A percentile compares a stretch with the other conserved stretches of the same genome.
These are phyloP conservation scores for Trifolium pratense DNA, from an alignment of 306 rosid genomes.

Conservation along the genomic window DNA sequence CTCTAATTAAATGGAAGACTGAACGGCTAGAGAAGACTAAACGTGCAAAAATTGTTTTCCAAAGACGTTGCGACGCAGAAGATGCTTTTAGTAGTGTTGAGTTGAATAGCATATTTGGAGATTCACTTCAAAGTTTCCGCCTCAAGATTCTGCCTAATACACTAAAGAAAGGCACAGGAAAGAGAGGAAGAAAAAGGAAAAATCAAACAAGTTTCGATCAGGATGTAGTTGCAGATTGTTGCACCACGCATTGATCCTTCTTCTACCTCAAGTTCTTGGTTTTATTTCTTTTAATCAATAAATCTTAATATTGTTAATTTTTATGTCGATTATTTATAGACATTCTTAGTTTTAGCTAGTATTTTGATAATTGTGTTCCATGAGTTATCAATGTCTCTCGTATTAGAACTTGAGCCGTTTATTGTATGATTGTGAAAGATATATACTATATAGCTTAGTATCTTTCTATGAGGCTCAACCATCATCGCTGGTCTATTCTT, in stretches of 20 bases:
- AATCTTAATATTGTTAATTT: too few species aligned
- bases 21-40: neutral
- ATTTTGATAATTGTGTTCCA: too few species aligned
- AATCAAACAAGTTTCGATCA: neutral
- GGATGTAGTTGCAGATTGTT: too few species aligned
- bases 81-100: neutral
- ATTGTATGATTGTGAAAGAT: too few species aligned
- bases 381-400: too few species aligned
- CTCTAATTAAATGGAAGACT: neutral
- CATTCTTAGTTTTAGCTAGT: too few species aligned
- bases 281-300: too few species aligned
- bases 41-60: neutral
- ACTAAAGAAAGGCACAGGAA: neutral
- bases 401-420: too few species aligned
- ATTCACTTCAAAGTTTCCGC: neutral
- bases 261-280: neutral
- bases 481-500: too few species aligned
- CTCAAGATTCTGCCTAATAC: neutral
- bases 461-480: too few species aligned
- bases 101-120: neutral
- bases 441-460: too few species aligned
- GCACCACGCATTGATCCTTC: neutral
- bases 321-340: too few species aligned
- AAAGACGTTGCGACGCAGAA: neutral
- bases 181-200: neutral